Percentiles rank a stretch among this genome's conserved stretches.
Evolutionary conservation across 1,284 basidiomycete genomes (phyloP).

Genomic region (Golubevia pallescens): DNA sequence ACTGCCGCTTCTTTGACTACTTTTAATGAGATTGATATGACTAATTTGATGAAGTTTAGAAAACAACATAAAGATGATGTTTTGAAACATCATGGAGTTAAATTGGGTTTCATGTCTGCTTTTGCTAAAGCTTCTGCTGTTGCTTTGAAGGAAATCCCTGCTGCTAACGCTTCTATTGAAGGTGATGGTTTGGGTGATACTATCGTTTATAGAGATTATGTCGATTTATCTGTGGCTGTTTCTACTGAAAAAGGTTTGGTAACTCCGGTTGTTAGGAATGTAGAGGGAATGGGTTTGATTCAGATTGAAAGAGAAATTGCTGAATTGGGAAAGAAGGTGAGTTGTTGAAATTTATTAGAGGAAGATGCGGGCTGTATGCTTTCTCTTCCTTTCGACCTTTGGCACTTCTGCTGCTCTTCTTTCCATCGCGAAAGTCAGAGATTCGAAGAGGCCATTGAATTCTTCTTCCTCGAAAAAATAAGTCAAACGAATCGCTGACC

Average conservation of each 20-base stretch:
- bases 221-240: conserved; percentile 66
- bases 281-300: conserved; percentile 52
- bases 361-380: background rate
- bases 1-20: conserved; percentile 95
- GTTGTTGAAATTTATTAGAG: background rate
- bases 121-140: conserved; percentile 87
- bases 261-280: conserved; percentile 62
- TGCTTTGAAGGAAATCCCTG: conserved; percentile 89
- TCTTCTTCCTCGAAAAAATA: too few relatives aligned
- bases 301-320: conserved; percentile 58
- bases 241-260: conserved; percentile 62
- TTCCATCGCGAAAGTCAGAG: too few relatives aligned
- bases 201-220: conserved; percentile 94
- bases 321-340: conserved; percentile 50
- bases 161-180: conserved; percentile 94
- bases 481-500: too few relatives aligned
- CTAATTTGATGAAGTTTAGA: conserved; percentile 89
- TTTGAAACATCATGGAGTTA: conserved; percentile 90
- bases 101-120: conserved; percentile 98
- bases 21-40: conserved; percentile 99
- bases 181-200: conserved; percentile 72
- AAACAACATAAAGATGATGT: conserved; percentile 93
- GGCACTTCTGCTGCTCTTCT: too few relatives aligned
- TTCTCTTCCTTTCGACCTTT: background rate
- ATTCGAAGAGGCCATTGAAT: too few relatives aligned